Conservation (phyloP, 2,329 filamentous ascomycete species). For the Cladosporium sp. region DNA sequence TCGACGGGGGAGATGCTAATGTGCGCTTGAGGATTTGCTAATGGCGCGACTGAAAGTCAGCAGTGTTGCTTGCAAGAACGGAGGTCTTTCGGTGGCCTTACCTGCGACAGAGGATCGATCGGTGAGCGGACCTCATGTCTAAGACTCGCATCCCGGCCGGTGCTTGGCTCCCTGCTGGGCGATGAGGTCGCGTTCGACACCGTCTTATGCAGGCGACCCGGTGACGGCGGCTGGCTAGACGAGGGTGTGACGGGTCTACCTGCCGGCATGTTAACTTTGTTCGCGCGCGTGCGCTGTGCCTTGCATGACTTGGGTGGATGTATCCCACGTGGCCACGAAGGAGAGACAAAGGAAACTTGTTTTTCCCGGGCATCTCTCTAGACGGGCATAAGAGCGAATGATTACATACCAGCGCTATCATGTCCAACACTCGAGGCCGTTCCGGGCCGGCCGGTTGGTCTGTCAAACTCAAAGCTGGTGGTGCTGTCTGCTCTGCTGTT, state of each 20-base stretch:
- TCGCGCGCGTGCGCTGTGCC: constrained; percentile 1
- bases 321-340: constrained; percentile 5
- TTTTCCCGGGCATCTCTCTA: not conserved
- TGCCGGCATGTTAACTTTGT: constrained; percentile 7
- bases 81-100: constrained; percentile 35
- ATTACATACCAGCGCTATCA: constrained; percentile 6
- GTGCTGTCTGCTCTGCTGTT: not conserved
- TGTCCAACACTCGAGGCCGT: constrained; percentile 11
- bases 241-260: constrained; percentile 11
- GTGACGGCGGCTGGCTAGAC: constrained; percentile 19
- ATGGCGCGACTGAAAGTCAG: constrained; percentile 19
- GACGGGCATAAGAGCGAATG: not conserved
- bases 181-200: constrained; percentile 19
- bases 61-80: not conserved
- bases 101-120: constrained; percentile 65
- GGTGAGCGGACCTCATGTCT: constrained; percentile 38
- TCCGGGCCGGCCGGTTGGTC: constrained; percentile 6
- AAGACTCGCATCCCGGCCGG: constrained; percentile 15
- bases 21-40: constrained; percentile 60
- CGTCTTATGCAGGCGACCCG: constrained; percentile 23
- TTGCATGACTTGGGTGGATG: not conserved
- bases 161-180: constrained; percentile 15
- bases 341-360: not conserved
- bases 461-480: constrained; percentile 12
- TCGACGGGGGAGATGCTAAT: constrained; percentile 41